A percentile compares a stretch with the other conserved stretches of the same genome.
Evolutionary conservation across 331 rosid species (phyloP).

Genomic region (Acacia concinna): DNA sequence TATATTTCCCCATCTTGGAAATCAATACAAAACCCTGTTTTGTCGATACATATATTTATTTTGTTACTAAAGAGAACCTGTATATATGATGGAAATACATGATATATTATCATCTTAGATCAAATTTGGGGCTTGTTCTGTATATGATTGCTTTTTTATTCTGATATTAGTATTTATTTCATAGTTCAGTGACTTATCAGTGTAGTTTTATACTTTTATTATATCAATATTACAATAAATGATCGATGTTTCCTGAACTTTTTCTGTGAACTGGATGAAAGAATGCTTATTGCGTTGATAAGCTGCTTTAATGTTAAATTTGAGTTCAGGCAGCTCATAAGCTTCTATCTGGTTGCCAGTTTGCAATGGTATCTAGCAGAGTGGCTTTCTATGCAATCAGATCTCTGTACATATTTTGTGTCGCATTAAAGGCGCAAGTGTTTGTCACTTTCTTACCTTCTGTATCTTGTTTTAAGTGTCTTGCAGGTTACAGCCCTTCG

Average conservation of each 20-base stretch:
- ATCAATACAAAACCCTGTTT: not conserved
- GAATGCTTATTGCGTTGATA: not conserved
- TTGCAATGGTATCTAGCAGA: not conserved
- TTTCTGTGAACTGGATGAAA: not conserved
- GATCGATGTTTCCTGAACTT: not conserved
- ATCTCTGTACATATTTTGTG: not conserved
- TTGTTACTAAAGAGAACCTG: not conserved
- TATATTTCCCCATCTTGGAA: conserved; percentile 5
- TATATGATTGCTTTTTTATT: conserved; percentile 4
- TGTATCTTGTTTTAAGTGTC: not conserved
- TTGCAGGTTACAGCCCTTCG: not conserved
- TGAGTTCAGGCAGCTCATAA: not conserved
- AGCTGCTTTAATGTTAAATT: not conserved
- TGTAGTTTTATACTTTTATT: not conserved
- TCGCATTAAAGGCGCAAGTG: conserved; percentile 6
- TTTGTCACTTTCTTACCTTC: not conserved
- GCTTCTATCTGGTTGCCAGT: not conserved
- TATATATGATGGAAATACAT: conserved; percentile 10
- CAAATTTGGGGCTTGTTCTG: conserved; percentile 10
- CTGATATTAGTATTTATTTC: not conserved
- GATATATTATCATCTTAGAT: not conserved
- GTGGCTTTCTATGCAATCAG: not conserved
- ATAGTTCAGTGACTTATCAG: not conserved
- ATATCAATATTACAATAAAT: not conserved
- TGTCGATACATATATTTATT: not conserved